These are phyloP conservation scores for Cladosporium sp. DNA, from an alignment of 2,329 filamentous ascomycete genomes.

Conservation along the genomic window DNA sequence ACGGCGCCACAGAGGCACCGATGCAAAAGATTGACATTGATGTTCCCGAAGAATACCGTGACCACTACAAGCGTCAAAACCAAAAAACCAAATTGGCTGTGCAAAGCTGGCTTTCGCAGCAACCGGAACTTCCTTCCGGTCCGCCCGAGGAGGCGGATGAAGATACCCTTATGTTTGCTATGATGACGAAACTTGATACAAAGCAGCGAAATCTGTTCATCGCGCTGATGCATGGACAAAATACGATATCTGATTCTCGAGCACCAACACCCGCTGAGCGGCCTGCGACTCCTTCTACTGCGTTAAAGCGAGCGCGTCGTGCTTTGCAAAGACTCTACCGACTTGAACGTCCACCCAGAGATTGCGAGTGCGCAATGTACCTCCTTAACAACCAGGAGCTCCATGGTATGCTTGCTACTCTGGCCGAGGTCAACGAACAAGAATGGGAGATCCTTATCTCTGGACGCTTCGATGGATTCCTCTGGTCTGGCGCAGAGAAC, in stretches of 20 bases:
- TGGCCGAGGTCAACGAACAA: constrained; percentile 81
- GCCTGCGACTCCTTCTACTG: constrained; percentile 49
- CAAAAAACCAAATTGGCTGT: constrained; percentile 90
- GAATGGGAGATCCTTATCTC: constrained; percentile 96
- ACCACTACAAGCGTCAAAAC: constrained; percentile 86
- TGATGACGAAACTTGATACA: constrained; percentile 76
- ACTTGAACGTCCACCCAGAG: constrained; percentile 65
- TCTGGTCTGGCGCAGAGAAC: constrained; percentile 84
- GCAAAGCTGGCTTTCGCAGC: constrained; percentile 81
- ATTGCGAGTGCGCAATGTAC: constrained; percentile 81
- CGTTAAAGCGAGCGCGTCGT: constrained; percentile 68
- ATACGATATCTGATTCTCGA: constrained; percentile 47
- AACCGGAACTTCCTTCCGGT: constrained; percentile 66
- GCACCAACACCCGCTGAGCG: constrained; percentile 60
- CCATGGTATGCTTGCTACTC: constrained; percentile 80
- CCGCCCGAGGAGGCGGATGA: constrained; percentile 88
- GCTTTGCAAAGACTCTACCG: constrained; percentile 84
- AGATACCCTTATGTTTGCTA: constrained; percentile 88
- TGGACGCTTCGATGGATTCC: constrained; percentile 89
- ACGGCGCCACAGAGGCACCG: constrained; percentile 49
- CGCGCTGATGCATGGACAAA: constrained; percentile 63
- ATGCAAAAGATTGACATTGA: constrained; percentile 86
- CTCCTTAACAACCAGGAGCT: constrained; percentile 75
- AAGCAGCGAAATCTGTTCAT: constrained; percentile 78
- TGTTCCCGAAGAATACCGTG: constrained; percentile 86